A percentile compares a stretch with the other conserved stretches of the same genome.
phyloP scores from a whole-genome alignment of 1,284 basidiomycete species.

The Cerioporus squamosus region DNA sequence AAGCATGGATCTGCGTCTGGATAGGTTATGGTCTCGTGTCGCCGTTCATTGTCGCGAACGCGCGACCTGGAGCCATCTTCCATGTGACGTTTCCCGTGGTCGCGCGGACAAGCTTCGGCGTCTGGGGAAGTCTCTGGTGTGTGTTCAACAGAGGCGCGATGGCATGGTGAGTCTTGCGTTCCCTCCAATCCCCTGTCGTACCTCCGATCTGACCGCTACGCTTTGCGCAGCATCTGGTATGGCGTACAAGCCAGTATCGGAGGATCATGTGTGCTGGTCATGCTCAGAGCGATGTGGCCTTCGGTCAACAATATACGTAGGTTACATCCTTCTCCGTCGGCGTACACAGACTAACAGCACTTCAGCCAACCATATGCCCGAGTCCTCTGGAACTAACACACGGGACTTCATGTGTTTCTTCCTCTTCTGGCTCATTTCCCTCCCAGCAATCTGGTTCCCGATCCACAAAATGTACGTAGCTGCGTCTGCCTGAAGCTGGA shows the following conservation, averaged over 20 bases:
- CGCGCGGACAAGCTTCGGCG: conserved; percentile 75
- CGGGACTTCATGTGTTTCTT: conserved; percentile 83
- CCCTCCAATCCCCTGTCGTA: neutral
- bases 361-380: conserved; percentile 68
- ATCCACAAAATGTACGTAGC: conserved; percentile 73
- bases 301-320: conserved; percentile 70
- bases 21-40: conserved; percentile 76
- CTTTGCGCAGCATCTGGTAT: conserved; percentile 69
- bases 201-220: neutral
- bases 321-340: conserved; percentile 30
- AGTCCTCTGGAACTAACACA: conserved; percentile 71
- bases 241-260: conserved; percentile 85
- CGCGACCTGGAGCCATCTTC: conserved; percentile 80
- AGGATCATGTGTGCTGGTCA: conserved; percentile 74
- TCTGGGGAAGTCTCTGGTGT: conserved; percentile 86
- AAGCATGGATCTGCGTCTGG: conserved; percentile 81
- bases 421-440: conserved; percentile 83
- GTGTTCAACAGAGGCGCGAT: conserved; percentile 81
- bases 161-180: conserved; percentile 59
- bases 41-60: conserved; percentile 79
- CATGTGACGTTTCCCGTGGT: conserved; percentile 86
- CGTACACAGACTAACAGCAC: conserved; percentile 2
- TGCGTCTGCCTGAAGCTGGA: conserved; percentile 17
- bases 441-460: conserved; percentile 82
- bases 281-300: conserved; percentile 77